Conservation (phyloP, 495 filamentous ascomycete species). For the Penicillium steckii region DNA sequence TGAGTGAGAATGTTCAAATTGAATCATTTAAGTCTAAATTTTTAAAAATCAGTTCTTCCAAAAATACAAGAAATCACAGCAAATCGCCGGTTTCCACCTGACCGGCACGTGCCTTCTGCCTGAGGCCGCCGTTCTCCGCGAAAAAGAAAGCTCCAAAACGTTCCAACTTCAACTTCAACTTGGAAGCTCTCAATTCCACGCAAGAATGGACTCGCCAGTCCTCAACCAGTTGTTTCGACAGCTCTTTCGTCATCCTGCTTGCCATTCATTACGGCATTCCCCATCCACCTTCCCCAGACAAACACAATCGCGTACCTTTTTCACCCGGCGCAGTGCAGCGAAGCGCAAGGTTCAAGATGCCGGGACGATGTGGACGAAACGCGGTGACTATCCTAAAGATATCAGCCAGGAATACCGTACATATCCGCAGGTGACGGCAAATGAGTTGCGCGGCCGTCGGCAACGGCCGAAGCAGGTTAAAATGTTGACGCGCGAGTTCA, state of each 20-base stretch:
- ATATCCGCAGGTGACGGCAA: conserved; percentile 83
- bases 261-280: conserved; percentile 53
- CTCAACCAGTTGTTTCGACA: conserved; percentile 77
- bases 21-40: no score
- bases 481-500: conserved; percentile 96
- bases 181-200: neutral
- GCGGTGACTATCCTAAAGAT: conserved; percentile 69
- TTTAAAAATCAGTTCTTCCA: no score
- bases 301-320: conserved; percentile 42
- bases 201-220: conserved; percentile 77
- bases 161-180: neutral
- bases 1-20: no score
- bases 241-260: conserved; percentile 70
- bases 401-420: conserved; percentile 72
- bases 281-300: conserved; percentile 31
- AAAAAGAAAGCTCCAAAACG: neutral
- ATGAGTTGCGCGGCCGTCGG: conserved; percentile 64
- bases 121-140: conserved; percentile 14
- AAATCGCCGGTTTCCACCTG: no score
- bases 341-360: conserved; percentile 34
- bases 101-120: conserved; percentile 20
- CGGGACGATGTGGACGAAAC: conserved; percentile 70
- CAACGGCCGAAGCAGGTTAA: conserved; percentile 86
- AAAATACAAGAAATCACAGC: no score
- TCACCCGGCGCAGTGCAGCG: conserved; percentile 31